Base-by-base conservation (phyloP, 108 stramenopile species). In the Nitzschia palea region DNA sequence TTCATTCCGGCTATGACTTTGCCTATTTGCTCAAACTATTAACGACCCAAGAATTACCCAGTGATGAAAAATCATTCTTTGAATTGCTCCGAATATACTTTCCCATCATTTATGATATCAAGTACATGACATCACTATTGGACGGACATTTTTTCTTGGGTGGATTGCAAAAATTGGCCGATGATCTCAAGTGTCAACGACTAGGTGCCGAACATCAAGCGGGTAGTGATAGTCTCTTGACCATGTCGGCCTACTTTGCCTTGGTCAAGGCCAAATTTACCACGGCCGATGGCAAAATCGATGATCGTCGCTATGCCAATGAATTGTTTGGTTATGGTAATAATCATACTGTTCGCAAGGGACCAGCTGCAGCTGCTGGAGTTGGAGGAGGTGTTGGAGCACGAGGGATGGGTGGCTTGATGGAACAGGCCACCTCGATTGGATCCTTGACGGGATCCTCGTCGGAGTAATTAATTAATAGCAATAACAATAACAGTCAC, bases 121-220 rank as follows among this genome's bases (percentile, higher is more conserved):
- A 99, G 80, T 97, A 86, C 76, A 94, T 98, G 88, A 94, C 97
- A 53, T 90, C 89, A 43, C 75, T 91, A 14, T 74, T 87, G 26
- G 94, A 98, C 66, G 96, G 96, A 0, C 87, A 96, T 52, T 67
- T 43, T 25, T 81, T 76, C 44, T 90, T 93, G 76, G 98, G 98
- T 20, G 99, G 99, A 25, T 77, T 99, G 44, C 90, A 96, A 67
- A 79, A 81, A 33, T 67, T 97, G 32, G 98, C 98, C 14, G 95
- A 96, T 72, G 96, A 90, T 58, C 80, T 98, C 45, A 78, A 78
- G 35, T 97, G 95, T 66, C 93, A 87, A 45, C 94, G 99, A 57
- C 80, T 98, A 53, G 99, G 99, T 6, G 95, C 94, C 37, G 98
- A 97, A 87, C 99, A 99, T 88, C 99, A 99, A 86, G 99, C 99